Evolutionary conservation across 1,139 yeast genomes (phyloP), one percentile per base, ranked within the genome.

Genomic region (Candida sanyaensis): DNA sequence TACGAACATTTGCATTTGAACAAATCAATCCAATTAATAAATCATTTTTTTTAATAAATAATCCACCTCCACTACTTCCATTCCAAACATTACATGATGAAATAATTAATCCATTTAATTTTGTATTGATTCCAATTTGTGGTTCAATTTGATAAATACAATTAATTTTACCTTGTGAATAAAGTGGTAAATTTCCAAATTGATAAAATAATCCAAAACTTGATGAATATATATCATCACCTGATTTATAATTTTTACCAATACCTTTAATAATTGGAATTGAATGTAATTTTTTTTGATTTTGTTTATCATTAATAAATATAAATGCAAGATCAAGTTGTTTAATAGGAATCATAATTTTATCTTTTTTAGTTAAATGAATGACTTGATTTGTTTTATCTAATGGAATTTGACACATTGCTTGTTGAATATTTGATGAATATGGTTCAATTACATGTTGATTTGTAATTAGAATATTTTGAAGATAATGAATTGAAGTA

Each of bases 31-130:
- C 88, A 10, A 83, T 59, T 5, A 85, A 63, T 37, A 69, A 63
- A 17, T 32, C 39, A 24, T 50, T 41, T 46, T 72, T 68, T 2
- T 50, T 42, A 47, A 71, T 68, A 47, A 81, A 71, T 3, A 84
- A 60, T 0, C 85, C 89, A 0, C 92, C 92, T 0, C 92, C 92
- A 1, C 88, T 82, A 1, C 90, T 84, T 0, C 92, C 92, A 56
- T 85, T 84, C 89, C 90, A 86, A 62, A 90, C 85, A 9, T 83
- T 75, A 0, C 88, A 77, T 0, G 88, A 77, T 0, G 83, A 70
- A 0, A 84, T 65, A 1, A 83, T 55, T 64, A 86, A 61, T 0
- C 76, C 68, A 3, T 44, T 37, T 4, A 45, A 12, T 43, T 1
- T 59, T 59, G 27, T 12, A 21, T 17, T 13, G 10, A 41, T 24